Evolutionary conservation across 108 stramenopile genomes (phyloP), one percentile per base, ranked within the genome.

Genomic region (Nitzschia inconspicua): DNA sequence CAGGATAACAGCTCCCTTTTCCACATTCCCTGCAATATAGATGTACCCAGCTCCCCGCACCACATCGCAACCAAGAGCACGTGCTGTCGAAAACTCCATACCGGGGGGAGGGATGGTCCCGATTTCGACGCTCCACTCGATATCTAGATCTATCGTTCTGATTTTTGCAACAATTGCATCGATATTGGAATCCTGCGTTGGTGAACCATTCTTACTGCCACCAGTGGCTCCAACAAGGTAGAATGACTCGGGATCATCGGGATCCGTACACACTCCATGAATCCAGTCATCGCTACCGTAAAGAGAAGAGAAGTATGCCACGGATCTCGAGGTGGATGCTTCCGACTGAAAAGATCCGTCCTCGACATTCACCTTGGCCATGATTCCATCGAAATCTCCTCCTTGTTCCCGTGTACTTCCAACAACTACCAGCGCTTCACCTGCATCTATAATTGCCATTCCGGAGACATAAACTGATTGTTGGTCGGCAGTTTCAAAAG

Each of bases 101-200:
- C 10, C 44, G 18, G 63, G 65, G 22, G 44, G 23, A 14, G 62
- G 60, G 44, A 70, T 57, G n/a, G 63, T 53, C n/a, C n/a, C n/a
- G 1, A 65, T 55, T 27, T 40, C 34, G 10, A 54, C 52, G 4
- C 47, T 64, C 78, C 78, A 79, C 13, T 19, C 37, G 25, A 54
- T 39, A 8, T 32, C 32, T 28, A 75, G 46, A 10, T 60, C 68
- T 8, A 41, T 44, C 11, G 70, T 51, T 19, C 64, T 11, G 4
- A 79, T 57, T 55, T 79, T 79, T 22, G 60, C 47, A 3, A 75
- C 50, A 30, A 70, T 46, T 10, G 72, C 78, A 47, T 70, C 54
- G 5, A 72, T 41, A 0, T 57, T 63, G 25, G 24, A 34, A 23
- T 58, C 63, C 25, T 44, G 37, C 23, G 9, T 57, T 1, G 36